Conservation (phyloP, 352 stramenopile genomes). For the Phytophthora quininea region DNA sequence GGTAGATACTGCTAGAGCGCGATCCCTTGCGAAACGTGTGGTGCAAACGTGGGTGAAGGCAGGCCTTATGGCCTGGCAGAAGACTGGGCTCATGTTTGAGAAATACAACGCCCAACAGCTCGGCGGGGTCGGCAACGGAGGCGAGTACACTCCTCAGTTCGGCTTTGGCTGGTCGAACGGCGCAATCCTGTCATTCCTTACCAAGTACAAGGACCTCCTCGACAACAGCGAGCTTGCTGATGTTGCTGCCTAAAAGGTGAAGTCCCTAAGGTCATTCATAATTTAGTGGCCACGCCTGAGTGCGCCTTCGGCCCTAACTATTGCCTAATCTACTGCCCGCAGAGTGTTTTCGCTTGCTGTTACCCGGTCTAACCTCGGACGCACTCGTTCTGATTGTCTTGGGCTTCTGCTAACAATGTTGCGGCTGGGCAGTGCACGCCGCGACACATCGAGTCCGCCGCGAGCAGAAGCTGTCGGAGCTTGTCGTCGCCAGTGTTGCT, state of each 20-base stretch:
- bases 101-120: constrained; percentile 86
- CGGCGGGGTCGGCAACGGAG: constrained; percentile 70
- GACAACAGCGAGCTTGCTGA: constrained; percentile 3
- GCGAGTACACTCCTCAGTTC: constrained; percentile 90
- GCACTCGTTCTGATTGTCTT: constrained; percentile 11
- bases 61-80: constrained; percentile 62
- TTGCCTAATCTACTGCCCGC: constrained; percentile 3
- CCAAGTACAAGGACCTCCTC: constrained; percentile 19
- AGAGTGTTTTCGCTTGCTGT: constrained; percentile 19
- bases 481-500: constrained; percentile 3
- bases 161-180: constrained; percentile 90
- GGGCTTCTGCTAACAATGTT: background rate
- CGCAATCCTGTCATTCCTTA: constrained; percentile 88
- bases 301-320: constrained; percentile 6
- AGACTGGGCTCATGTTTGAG: constrained; percentile 88
- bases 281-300: background rate
- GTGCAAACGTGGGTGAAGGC: constrained; percentile 67
- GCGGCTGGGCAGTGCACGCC: constrained; percentile 8
- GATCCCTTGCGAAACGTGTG: constrained; percentile 55
- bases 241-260: background rate
- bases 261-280: background rate
- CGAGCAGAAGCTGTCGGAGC: constrained; percentile 20
- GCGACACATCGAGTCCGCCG: constrained; percentile 13
- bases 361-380: constrained; percentile 20
- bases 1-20: constrained; percentile 51